phyloP scores from a whole-genome alignment of 768 basidiomycete species.

The Suillus subaureus region DNA sequence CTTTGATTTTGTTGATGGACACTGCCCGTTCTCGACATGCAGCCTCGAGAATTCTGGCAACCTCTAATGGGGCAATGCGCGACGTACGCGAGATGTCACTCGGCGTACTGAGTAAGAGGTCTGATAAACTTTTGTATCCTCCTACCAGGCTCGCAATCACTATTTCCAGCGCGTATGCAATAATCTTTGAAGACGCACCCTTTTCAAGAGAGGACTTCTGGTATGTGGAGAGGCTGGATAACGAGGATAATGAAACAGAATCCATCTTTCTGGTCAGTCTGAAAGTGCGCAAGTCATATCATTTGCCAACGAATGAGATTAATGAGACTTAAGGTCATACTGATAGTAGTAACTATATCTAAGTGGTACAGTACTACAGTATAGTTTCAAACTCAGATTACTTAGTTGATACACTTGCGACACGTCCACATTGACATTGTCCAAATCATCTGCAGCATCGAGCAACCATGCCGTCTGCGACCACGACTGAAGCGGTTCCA shows the following conservation, averaged over 20 bases:
- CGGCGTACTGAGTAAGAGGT: constrained; percentile 51
- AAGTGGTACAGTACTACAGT: not conserved
- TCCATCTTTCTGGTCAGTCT: constrained; percentile 8
- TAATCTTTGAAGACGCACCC: constrained; percentile 31
- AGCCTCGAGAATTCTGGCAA: constrained; percentile 49
- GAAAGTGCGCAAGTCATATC: not conserved
- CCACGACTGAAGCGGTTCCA: constrained; percentile 68
- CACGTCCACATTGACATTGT: not conserved
- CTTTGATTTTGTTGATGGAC: constrained; percentile 43
- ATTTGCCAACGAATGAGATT: not conserved
- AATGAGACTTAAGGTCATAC: not conserved
- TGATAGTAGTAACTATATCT: not conserved
- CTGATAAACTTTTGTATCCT: constrained; percentile 46
- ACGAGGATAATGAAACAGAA: constrained; percentile 10
- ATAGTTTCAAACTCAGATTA: constrained; percentile 2
- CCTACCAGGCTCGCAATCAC: constrained; percentile 35
- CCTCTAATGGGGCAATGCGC: constrained; percentile 50
- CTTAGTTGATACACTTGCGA: not conserved
- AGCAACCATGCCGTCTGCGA: constrained; percentile 43
- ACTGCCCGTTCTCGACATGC: constrained; percentile 48
- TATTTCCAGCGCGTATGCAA: not conserved
- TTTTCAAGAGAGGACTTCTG: constrained; percentile 40
- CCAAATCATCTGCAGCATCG: not conserved
- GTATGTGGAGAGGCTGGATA: constrained; percentile 28
- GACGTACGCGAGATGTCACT: constrained; percentile 61